Evolutionary conservation across 2,329 filamentous ascomycete genomes (phyloP).

Genomic region (Tympanopsis confertula): DNA sequence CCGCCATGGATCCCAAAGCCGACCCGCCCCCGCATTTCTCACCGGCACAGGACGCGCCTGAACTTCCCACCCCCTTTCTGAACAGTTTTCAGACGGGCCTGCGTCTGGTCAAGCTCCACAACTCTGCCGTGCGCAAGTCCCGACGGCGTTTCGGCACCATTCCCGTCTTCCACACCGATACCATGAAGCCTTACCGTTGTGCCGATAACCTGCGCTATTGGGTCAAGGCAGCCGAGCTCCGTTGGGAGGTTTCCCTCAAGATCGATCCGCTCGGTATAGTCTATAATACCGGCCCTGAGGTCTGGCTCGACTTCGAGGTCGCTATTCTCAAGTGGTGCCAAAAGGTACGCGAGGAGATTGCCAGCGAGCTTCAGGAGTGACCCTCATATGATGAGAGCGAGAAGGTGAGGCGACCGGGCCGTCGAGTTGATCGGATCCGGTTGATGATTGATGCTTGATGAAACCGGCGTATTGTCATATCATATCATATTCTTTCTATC

Average conservation of each 20-base stretch:
- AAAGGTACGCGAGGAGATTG: slow-evolving; percentile 72
- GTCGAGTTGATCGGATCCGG: too few relatives aligned
- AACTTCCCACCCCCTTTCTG: slow-evolving; percentile 65
- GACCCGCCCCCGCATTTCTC: slow-evolving; percentile 59
- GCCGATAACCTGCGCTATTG: slow-evolving; percentile 92
- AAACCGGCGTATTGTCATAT: too few relatives aligned
- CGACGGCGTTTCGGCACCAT: slow-evolving; percentile 81
- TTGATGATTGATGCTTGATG: too few relatives aligned
- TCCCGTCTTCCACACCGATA: slow-evolving; percentile 80
- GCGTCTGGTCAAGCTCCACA: slow-evolving; percentile 76
- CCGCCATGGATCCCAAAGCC: slow-evolving; percentile 54
- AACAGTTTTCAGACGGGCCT: slow-evolving; percentile 65
- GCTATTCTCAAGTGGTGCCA: slow-evolving; percentile 76
- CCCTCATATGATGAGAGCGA: too few relatives aligned
- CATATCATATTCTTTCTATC: too few relatives aligned
- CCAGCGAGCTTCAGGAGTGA: slow-evolving; percentile 62
- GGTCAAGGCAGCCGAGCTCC: slow-evolving; percentile 87
- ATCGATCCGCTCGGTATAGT: slow-evolving; percentile 82
- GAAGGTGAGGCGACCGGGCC: too few relatives aligned
- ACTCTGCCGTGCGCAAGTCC: slow-evolving; percentile 74
- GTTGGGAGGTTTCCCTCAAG: slow-evolving; percentile 77
- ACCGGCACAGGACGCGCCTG: slow-evolving; percentile 33
- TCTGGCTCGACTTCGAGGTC: slow-evolving; percentile 73
- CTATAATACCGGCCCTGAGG: slow-evolving; percentile 54
- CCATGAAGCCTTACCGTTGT: slow-evolving; percentile 83